Evolutionary conservation across 2,329 filamentous ascomycete genomes (phyloP), one percentile per base, ranked within the genome.

Genomic region (Curvularia hawaiiensis): DNA sequence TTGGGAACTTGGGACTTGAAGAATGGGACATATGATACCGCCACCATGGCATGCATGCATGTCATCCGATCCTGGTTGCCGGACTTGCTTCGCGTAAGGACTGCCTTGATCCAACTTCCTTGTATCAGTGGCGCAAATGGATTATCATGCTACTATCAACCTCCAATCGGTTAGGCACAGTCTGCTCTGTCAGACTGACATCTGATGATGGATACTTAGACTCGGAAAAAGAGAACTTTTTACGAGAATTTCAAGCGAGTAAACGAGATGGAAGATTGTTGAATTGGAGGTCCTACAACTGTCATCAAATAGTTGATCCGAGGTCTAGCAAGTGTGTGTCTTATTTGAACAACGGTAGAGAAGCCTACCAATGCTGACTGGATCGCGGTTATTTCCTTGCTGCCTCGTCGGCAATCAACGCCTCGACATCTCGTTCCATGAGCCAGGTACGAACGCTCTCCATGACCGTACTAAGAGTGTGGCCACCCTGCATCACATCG

Each of bases 381-480:
- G n/a, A 22, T 22, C n/a, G n/a, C 5, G 2, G 1, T 68, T 50
- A 69, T 49, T 68, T 71, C 45, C 62, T 62, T 26, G 60, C 56
- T 5, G 53, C 61, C 35, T 78, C 75, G 45, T 76, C 75, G 28
- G 76, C 75, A 40, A 91, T 81, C 64, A 97, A 77, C 5, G 83
- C 83, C 71, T 90, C 84, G 38, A 97, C 86, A 61, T 96, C 93
- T 63, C 84, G 84, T 60, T 89, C 87, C 43, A 87, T 83, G 63
- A 95, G 82, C 91, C 91, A 97, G 43, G 83, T 83, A 64, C 84
- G 84, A 12, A 94, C 90, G 63, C 90, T 92, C 18, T 89, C 85
- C 83, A 97, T 91, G 61, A 97, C 80, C 52, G 81, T 85, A 47
- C 91, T 89, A 43, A 97, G 79, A 11, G 83, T 85, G 56, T 90